These are phyloP conservation scores for Calonectria honghensis DNA, from an alignment of 2,329 filamentous ascomycete genomes.

Conservation along the genomic window DNA sequence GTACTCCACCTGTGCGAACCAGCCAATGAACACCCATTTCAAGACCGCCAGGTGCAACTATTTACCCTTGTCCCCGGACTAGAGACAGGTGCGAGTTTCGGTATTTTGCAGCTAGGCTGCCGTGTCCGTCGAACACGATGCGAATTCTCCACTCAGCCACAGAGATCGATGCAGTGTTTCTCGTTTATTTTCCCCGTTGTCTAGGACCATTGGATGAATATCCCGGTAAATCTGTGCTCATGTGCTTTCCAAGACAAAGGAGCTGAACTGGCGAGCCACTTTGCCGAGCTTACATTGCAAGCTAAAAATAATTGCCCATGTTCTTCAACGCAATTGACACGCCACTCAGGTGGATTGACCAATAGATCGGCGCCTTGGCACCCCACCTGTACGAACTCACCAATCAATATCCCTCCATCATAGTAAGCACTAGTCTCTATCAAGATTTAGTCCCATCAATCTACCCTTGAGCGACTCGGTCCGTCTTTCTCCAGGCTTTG, in stretches of 20 bases:
- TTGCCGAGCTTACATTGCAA: not conserved
- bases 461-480: not conserved
- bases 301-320: not conserved
- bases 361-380: not conserved
- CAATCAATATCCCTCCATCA: slow-evolving; percentile 49
- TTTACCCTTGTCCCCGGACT: not conserved
- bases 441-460: not conserved
- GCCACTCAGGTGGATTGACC: not conserved
- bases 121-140: no score
- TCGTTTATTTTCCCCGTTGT: not conserved
- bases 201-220: not conserved
- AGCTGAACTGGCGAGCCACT: not conserved
- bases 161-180: not conserved
- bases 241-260: not conserved
- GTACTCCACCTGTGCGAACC: slow-evolving; percentile 30
- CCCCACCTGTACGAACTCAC: slow-evolving; percentile 22
- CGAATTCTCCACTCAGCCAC: not conserved
- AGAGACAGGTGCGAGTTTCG: no score
- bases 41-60: not conserved
- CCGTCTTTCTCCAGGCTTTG: not conserved
- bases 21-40: slow-evolving; percentile 17
- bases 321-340: not conserved
- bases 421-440: slow-evolving; percentile 14
- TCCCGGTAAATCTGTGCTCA: not conserved
- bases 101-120: no score